Conservation (phyloP, 1,139 yeast species). For the Geotrichum candidum region DNA sequence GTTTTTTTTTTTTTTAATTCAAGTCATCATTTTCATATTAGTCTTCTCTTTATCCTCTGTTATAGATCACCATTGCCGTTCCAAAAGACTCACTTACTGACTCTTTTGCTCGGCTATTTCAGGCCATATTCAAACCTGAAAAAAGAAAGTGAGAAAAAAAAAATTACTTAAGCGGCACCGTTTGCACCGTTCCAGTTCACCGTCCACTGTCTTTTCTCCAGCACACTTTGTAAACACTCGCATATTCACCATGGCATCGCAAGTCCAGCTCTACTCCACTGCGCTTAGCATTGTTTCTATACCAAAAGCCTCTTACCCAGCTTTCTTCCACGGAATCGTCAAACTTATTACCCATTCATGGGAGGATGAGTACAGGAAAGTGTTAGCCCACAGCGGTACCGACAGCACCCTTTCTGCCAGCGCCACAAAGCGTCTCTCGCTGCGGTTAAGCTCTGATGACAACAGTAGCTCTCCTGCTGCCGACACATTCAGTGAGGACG, state of each 20-base stretch:
- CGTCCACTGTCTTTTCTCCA: not conserved
- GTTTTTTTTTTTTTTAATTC: not conserved
- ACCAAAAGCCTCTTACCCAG: conserved; percentile 27
- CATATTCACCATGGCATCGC: conserved; percentile 5
- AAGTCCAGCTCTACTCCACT: conserved; percentile 18
- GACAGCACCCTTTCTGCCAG: not conserved
- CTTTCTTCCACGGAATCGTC: conserved; percentile 29
- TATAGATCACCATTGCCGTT: not conserved
- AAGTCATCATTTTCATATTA: not conserved
- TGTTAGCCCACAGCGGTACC: not conserved
- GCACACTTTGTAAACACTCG: not conserved
- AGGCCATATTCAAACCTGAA: not conserved
- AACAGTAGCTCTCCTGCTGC: not conserved
- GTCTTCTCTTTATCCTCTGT: not conserved
- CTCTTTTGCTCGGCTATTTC: not conserved
- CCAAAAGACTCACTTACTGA: not conserved
- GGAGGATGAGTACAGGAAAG: conserved; percentile 20
- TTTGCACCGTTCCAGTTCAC: not conserved
- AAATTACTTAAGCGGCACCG: not conserved
- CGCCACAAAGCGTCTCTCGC: not conserved
- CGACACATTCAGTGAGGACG: not conserved
- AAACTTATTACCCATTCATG: conserved; percentile 25
- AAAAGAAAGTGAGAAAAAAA: not conserved
- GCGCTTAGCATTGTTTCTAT: conserved; percentile 31
- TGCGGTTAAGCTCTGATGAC: not conserved